Base-by-base conservation (phyloP, 169 alveolate genomes). In the Neospora caninum region DNA sequence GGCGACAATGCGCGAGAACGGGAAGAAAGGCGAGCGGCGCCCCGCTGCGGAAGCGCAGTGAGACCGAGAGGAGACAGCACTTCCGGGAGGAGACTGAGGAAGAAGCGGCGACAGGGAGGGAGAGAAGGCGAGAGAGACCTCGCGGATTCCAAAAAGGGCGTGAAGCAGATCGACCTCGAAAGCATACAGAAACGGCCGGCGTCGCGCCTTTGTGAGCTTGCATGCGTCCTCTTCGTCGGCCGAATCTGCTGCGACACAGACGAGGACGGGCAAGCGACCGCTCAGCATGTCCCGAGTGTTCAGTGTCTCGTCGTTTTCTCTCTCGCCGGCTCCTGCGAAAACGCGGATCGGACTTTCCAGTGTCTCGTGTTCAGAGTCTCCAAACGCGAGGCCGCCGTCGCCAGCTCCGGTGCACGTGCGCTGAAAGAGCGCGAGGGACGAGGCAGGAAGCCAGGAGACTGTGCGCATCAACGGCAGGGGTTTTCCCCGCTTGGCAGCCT, bases 81-180 rank as follows among this genome's bases (percentile, higher is more conserved):
- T 22, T 22, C 7, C 73, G 31, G 20, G 20, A 13, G 25, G 34
- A 27, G 73, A 16, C 73, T 10, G 73, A 29, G 73, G 73, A 64
- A 16, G 31, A 16, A 64, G 73, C 7, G 73, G 73, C 73, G 73
- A 64, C 58, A 49, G 4, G 58, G 58, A 49, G 13, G 58, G 73
- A 64, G 73, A 7, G 73, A 64, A 7, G n/a, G 73, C 22, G 86
- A 78, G 39, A 10, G 86, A 78, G n/a, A 82, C 43, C 38, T 13
- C 67, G n/a, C 67, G 53, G 10, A 82, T 42, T 6, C 89, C 89
- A 43, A 38, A 82, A 29, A 82, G 69, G n/a, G 89, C 27, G 36
- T 82, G 89, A 27, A 82, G n/a, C 25, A 82, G 69, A 41, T 82
- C 89, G 25, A 82, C 67, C 36, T 82, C 89, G 27, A 82, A 82